Evolutionary conservation across 441 rosid species (phyloP).

Genomic region (Omphalea diandra): DNA sequence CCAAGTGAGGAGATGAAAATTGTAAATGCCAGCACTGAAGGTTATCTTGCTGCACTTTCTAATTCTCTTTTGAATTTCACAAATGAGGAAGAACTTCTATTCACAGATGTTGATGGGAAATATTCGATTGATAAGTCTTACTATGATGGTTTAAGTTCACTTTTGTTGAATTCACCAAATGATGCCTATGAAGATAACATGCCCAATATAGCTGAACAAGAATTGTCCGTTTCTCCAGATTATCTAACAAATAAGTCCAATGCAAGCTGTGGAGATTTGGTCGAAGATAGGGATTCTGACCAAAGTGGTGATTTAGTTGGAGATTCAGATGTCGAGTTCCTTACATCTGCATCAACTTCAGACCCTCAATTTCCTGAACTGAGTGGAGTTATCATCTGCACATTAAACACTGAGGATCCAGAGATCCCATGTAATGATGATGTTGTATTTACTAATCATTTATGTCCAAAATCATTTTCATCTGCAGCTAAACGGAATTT

Average conservation of each 20-base stretch:
- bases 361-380: conserved; percentile 50
- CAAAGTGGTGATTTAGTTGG: conserved; percentile 21
- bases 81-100: conserved; percentile 50
- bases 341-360: conserved; percentile 29
- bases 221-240: conserved; percentile 29
- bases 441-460: conserved; percentile 36
- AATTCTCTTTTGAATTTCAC: conserved; percentile 49
- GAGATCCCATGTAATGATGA: conserved; percentile 81
- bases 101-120: conserved; percentile 61
- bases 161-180: conserved; percentile 55
- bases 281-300: conserved; percentile 27
- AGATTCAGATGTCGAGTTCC: conserved; percentile 32
- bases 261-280: conserved; percentile 33
- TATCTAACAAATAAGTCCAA: conserved; percentile 27
- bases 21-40: conserved; percentile 39
- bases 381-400: conserved; percentile 51
- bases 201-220: conserved; percentile 36
- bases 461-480: conserved; percentile 35
- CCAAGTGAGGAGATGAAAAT: conserved; percentile 41
- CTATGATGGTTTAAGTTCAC: conserved; percentile 68
- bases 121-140: conserved; percentile 60
- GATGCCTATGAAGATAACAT: conserved; percentile 37
- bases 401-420: conserved; percentile 60
- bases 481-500: conserved; percentile 36
- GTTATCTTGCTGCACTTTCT: conserved; percentile 62